Evolutionary conservation across 805 yeast genomes (phyloP).

Genomic region (Candida lessepsii): DNA sequence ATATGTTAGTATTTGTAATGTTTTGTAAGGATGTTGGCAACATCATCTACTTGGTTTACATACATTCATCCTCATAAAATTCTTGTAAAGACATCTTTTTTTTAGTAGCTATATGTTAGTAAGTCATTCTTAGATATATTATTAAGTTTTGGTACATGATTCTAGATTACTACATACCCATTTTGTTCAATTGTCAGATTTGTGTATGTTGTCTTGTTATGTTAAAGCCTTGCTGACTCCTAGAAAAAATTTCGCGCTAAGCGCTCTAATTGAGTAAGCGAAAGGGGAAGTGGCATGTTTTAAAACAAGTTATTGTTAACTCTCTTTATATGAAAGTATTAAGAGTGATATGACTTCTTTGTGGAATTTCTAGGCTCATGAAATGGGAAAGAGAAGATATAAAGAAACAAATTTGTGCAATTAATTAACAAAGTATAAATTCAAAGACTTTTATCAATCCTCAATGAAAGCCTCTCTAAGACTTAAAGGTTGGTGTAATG

Average conservation of each 20-base stretch:
- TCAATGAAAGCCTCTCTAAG: too few species aligned
- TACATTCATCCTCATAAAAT: slow-evolving; percentile 46
- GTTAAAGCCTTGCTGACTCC: slow-evolving; percentile 5
- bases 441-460: too few species aligned
- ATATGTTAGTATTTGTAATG: slow-evolving; percentile 6
- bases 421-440: too few species aligned
- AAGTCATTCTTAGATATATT: neutral
- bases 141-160: neutral
- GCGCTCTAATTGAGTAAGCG: too few species aligned
- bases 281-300: too few species aligned
- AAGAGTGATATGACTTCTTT: too few species aligned
- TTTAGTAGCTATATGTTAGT: slow-evolving; percentile 30
- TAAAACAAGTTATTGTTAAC: too few species aligned
- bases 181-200: slow-evolving; percentile 6
- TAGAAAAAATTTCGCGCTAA: slow-evolving; percentile 2
- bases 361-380: too few species aligned
- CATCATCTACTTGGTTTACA: slow-evolving; percentile 20
- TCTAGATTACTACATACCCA: slow-evolving; percentile 13
- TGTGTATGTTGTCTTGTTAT: neutral
- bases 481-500: slow-evolving; percentile 44
- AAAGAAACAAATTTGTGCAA: too few species aligned
- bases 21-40: too few species aligned
- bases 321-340: too few species aligned
- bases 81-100: slow-evolving; percentile 45
- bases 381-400: too few species aligned